Conservation (phyloP, 2,329 filamentous ascomycete species). For the Botrytis tulipae region DNA sequence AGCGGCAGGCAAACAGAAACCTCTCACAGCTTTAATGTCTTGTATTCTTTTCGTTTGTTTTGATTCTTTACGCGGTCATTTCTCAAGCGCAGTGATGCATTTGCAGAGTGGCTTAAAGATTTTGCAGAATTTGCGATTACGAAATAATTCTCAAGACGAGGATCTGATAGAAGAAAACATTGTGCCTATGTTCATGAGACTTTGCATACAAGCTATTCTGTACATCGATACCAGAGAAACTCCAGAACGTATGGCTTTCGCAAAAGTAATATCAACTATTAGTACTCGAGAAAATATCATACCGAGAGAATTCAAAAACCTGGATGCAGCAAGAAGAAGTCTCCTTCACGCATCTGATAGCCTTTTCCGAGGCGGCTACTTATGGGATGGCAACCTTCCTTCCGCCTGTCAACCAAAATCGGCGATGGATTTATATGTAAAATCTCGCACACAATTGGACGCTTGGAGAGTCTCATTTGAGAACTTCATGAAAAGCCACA, state of each 20-base stretch:
- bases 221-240: constrained; percentile 33
- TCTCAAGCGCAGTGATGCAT: constrained; percentile 35
- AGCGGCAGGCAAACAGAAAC: constrained; percentile 27
- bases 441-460: constrained; percentile 23
- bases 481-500: constrained; percentile 32
- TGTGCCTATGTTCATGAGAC: constrained; percentile 32
- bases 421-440: constrained; percentile 22
- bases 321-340: constrained; percentile 31
- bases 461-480: constrained; percentile 34
- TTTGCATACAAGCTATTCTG: constrained; percentile 35
- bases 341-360: constrained; percentile 31
- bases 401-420: constrained; percentile 26
- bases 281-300: constrained; percentile 23
- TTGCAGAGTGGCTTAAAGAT: constrained; percentile 36
- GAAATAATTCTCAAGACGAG: constrained; percentile 19
- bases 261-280: constrained; percentile 25
- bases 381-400: constrained; percentile 27
- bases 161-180: constrained; percentile 32
- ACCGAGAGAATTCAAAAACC: constrained; percentile 27
- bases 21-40: constrained; percentile 34
- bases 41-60: constrained; percentile 37
- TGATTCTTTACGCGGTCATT: constrained; percentile 35
- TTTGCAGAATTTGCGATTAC: constrained; percentile 25
- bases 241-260: constrained; percentile 27
- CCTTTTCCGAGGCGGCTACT: constrained; percentile 32